These are phyloP conservation scores for Synchytrium microbalum DNA, from an alignment of 371 early-diverging fungal genomes.

Conservation along the genomic window DNA sequence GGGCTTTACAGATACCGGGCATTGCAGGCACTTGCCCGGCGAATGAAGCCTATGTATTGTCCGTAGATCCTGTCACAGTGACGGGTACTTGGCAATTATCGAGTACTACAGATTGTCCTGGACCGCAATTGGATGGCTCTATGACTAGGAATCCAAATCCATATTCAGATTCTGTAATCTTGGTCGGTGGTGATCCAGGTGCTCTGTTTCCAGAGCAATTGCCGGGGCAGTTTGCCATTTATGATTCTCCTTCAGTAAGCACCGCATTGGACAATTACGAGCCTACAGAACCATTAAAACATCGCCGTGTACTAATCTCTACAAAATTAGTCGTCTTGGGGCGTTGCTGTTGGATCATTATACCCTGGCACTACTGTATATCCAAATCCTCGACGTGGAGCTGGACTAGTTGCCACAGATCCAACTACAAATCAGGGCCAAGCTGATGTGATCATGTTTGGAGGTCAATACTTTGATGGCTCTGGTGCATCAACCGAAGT, in stretches of 20 bases:
- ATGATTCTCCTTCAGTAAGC: not conserved
- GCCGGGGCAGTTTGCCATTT: not conserved
- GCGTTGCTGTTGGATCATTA: not conserved
- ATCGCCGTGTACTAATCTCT: not conserved
- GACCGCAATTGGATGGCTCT: not conserved
- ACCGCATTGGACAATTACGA: too few species aligned
- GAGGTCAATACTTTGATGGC: not conserved
- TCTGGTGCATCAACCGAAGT: not conserved
- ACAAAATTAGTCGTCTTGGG: not conserved
- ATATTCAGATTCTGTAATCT: not conserved
- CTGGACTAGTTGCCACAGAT: constrained; percentile 3
- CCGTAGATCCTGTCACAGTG: not conserved
- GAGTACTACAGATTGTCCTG: not conserved
- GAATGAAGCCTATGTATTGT: constrained; percentile 3
- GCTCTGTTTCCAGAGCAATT: not conserved
- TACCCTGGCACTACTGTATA: not conserved
- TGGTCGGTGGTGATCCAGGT: not conserved
- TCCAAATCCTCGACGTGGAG: constrained; percentile 3
- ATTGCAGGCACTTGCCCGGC: not conserved
- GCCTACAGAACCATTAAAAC: too few species aligned
- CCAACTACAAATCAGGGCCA: not conserved
- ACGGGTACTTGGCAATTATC: not conserved
- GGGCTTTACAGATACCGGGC: not conserved
- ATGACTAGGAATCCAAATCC: constrained; percentile 1
- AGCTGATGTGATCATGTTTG: not conserved